Evolutionary conservation across 2,329 filamentous ascomycete species (phyloP).

Genomic region (Exophiala sp.): DNA sequence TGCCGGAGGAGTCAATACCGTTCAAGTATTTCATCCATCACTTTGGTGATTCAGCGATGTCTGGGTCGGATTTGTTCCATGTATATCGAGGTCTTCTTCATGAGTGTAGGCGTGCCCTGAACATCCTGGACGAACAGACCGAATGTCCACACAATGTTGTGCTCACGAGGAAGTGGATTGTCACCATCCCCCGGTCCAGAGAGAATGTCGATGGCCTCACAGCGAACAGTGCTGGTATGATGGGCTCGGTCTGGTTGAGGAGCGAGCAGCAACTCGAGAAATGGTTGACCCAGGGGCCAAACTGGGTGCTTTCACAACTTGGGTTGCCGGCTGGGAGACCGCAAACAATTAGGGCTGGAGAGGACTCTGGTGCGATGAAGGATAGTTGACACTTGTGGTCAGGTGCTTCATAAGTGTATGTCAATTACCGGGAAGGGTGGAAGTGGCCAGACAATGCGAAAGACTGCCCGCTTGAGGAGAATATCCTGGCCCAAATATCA

Average conservation of each 20-base stretch:
- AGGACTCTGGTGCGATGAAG: too few relatives aligned
- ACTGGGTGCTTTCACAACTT: slow-evolving; percentile 3
- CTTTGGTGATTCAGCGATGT: not conserved
- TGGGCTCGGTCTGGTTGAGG: slow-evolving; percentile 11
- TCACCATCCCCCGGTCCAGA: slow-evolving; percentile 4
- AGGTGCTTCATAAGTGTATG: too few relatives aligned
- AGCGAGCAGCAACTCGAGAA: slow-evolving; percentile 3
- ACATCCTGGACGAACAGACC: not conserved
- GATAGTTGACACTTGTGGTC: too few relatives aligned
- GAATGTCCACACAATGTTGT: slow-evolving; percentile 11
- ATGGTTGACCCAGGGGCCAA: slow-evolving; percentile 2
- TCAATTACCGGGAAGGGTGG: too few relatives aligned
- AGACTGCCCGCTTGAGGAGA: too few relatives aligned
- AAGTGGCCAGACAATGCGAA: too few relatives aligned
- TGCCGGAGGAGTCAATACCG: not conserved
- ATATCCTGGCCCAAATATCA: too few relatives aligned
- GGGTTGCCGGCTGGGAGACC: not conserved
- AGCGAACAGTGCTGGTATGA: slow-evolving; percentile 12
- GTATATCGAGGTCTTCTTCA: not conserved
- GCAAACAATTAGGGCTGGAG: not conserved
- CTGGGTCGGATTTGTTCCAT: not conserved
- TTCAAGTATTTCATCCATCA: slow-evolving; percentile 5
- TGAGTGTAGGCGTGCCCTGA: not conserved
- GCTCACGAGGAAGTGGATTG: slow-evolving; percentile 9
- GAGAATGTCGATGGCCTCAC: not conserved